These are phyloP conservation scores for Raphanus raphanistrum DNA, from an alignment of 345 rosid species.

Conservation along the genomic window DNA sequence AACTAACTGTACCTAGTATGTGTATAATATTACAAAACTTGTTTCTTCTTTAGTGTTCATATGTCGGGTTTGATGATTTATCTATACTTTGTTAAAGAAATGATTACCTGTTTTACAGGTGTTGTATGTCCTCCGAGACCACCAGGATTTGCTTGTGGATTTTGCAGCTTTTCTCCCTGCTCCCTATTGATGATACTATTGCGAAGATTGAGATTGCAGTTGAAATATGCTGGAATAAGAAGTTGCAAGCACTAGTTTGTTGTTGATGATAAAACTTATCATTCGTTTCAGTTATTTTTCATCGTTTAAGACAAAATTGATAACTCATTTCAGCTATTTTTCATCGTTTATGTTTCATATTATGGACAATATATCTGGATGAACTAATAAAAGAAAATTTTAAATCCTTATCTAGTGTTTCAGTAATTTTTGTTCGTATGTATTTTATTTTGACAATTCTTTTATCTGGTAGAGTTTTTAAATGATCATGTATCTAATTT, in stretches of 20 bases:
- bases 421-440: not conserved
- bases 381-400: not conserved
- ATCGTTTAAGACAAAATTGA: not conserved
- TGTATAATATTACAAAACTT: not conserved
- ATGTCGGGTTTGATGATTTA: not conserved
- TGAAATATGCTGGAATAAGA: not conserved
- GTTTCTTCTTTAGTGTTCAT: not conserved
- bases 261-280: not conserved
- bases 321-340: not conserved
- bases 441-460: not conserved
- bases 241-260: not conserved
- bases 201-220: not conserved
- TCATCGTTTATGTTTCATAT: not conserved
- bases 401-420: not conserved
- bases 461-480: not conserved
- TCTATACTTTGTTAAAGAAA: not conserved
- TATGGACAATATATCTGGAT: not conserved
- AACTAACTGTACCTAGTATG: too few species aligned
- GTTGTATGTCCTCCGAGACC: slow-evolving; percentile 65
- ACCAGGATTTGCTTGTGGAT: slow-evolving; percentile 71
- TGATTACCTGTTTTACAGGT: slow-evolving; percentile 50
- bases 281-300: not conserved
- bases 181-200: not conserved
- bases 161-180: not conserved
- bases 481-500: not conserved